Evolutionary conservation across 208 protist species (phyloP), one percentile per base, ranked within the genome.

Genomic region (Plasmodiophora brassicae): DNA sequence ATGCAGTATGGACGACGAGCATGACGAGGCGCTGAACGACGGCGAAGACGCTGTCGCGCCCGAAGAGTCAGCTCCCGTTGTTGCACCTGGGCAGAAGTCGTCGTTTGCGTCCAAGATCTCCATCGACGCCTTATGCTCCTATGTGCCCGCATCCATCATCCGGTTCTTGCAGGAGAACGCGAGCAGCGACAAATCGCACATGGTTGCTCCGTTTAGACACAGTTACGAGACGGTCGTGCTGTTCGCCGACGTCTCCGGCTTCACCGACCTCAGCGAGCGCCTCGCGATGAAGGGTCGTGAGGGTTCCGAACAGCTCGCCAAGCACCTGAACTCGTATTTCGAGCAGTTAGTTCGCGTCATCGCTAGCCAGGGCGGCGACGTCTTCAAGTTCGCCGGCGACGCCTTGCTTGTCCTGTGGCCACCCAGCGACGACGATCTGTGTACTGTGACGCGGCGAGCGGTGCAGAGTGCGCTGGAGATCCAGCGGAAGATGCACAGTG

Each of bases 321-420:
- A 88, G 46, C 85, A 88, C 54, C 46, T 88, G 39, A 88, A 88
- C 54, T 88, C 85, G 5, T 88, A 88, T 60, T 88, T 88, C 54
- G 85, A 88, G 39, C 50, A 78, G 39, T 36, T 88, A 5, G 60
- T 88, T 54, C 36, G 85, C 22, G 85, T 78, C 5, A 88, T 43
- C 46, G 41, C 85, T 1, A 78, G 50, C 41, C 85, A 88, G 28
- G 85, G 83, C n/a, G 83, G 43, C n/a, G 84, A 71, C 25, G 84
- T 86, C 10, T 86, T 50, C 25, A 86, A 86, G 36, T 86, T 60
- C n/a, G 45, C 84, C 32, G 45, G 43, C 32, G 43, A 50, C 41
- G 45, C 46, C 5, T 71, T 60, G 25, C 32, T 86, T 14, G 45
- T 60, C 41, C n/a, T 86, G 5, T 86, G 84, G 45, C 84, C 84